phyloP scores from a whole-genome alignment of 225 moss, liverwort and hornwort genomes.

The Physcomitrium patens region DNA sequence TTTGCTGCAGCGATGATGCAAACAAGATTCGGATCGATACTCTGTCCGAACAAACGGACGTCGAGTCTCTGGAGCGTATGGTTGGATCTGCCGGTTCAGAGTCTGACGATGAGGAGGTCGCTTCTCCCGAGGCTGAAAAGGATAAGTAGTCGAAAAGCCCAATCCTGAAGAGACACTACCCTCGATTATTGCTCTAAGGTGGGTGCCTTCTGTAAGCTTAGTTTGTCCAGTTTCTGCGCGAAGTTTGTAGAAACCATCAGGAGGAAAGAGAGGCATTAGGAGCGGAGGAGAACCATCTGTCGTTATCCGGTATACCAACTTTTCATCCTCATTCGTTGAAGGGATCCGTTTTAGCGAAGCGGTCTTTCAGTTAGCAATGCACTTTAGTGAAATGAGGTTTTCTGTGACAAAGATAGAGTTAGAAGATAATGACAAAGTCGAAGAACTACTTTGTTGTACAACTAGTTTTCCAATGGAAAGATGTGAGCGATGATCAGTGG shows the following conservation, averaged over 20 bases:
- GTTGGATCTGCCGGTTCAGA: slow-evolving; percentile 58
- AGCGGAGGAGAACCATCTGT: slow-evolving; percentile 24
- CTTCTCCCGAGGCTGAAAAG: slow-evolving; percentile 33
- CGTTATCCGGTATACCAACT: not conserved
- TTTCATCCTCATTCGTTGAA: slow-evolving; percentile 18
- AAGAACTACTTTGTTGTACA: slow-evolving; percentile 14
- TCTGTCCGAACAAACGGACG: slow-evolving; percentile 84
- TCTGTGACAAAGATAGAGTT: not conserved
- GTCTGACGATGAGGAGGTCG: slow-evolving; percentile 60
- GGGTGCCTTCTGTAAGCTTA: slow-evolving; percentile 27
- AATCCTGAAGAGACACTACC: slow-evolving; percentile 10
- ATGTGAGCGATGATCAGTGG: not conserved
- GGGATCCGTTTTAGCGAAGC: slow-evolving; percentile 23
- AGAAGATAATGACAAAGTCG: slow-evolving; percentile 5
- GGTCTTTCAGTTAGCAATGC: slow-evolving; percentile 15
- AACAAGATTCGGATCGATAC: slow-evolving; percentile 88
- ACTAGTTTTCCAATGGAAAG: slow-evolving; percentile 10
- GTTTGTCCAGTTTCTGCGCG: slow-evolving; percentile 25
- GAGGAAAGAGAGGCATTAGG: slow-evolving; percentile 24
- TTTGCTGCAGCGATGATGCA: slow-evolving; percentile 79
- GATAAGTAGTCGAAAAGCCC: slow-evolving; percentile 25
- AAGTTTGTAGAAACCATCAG: slow-evolving; percentile 16
- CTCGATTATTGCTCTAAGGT: slow-evolving; percentile 27
- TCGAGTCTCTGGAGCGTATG: slow-evolving; percentile 90
- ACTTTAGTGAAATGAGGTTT: slow-evolving; percentile 9